phyloP scores from a whole-genome alignment of 129 eudicot genomes.

The Saposhnikovia divaricata region DNA sequence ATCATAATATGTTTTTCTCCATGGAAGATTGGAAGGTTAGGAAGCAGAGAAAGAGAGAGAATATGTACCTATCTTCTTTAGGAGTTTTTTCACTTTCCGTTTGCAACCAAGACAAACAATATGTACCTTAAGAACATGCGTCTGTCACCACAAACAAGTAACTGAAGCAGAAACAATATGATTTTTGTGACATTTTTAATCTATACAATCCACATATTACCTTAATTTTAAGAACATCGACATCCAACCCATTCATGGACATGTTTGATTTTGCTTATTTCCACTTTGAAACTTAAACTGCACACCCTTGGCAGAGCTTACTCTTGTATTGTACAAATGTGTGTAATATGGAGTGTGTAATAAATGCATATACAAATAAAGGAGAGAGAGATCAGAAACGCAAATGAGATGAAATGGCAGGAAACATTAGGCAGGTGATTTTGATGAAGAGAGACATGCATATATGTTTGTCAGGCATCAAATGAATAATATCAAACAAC shows the following conservation, averaged over 20 bases:
- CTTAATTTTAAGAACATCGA: neutral
- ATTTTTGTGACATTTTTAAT: neutral
- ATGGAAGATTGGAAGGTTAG: neutral
- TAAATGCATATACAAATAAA: no score
- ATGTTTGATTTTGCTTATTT: neutral
- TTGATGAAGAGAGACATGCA: neutral
- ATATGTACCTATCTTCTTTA: constrained; percentile 47
- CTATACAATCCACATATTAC: neutral
- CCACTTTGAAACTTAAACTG: neutral
- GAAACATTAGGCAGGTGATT: neutral
- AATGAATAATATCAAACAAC: neutral
- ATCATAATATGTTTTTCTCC: neutral
- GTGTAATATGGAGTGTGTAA: no score
- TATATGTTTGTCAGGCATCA: constrained; percentile 3
- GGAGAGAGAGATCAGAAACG: neutral
- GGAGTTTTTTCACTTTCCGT: constrained; percentile 61
- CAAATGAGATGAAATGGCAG: neutral
- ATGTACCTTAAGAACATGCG: constrained; percentile 49
- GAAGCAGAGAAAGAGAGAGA: neutral
- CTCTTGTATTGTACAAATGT: neutral
- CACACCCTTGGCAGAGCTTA: neutral
- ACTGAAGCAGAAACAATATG: neutral
- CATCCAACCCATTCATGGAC: neutral
- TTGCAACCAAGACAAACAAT: constrained; percentile 67
- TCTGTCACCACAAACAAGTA: constrained; percentile 28